phyloP scores from a whole-genome alignment of 2,329 filamentous ascomycete genomes.

The Pestalotiopsis sp. region DNA sequence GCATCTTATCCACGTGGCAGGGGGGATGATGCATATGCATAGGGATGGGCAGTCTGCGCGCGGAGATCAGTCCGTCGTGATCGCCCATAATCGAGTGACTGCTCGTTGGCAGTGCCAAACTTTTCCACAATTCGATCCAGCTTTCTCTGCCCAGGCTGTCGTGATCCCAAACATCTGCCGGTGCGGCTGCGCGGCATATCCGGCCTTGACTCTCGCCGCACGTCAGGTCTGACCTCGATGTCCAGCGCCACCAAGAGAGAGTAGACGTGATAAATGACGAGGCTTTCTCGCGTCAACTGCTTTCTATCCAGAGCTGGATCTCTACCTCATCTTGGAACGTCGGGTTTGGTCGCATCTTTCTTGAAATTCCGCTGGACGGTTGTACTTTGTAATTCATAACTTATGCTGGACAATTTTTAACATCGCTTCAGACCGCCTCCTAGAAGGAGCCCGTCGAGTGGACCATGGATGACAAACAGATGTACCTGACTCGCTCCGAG shows the following conservation, averaged over 20 bases:
- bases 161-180: not conserved
- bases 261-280: not conserved
- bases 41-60: not conserved
- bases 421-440: not conserved
- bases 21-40: not conserved
- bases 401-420: not conserved
- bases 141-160: not conserved
- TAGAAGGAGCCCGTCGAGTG: not conserved
- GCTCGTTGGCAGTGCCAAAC: not conserved
- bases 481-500: slow-evolving; percentile 5
- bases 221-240: not conserved
- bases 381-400: not conserved
- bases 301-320: not conserved
- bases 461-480: slow-evolving; percentile 3
- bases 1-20: not conserved
- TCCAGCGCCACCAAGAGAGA: not conserved
- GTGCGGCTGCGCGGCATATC: not conserved
- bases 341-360: not conserved
- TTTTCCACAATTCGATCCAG: not conserved
- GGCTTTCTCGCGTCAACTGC: not conserved
- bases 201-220: not conserved
- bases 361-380: slow-evolving; percentile 6
- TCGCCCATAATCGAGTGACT: not conserved
- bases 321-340: not conserved
- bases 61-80: not conserved